A percentile compares a stretch with the other conserved stretches of the same genome.
Conservation (phyloP, 73 alveolate species). For the Paramecium biaurelia region DNA sequence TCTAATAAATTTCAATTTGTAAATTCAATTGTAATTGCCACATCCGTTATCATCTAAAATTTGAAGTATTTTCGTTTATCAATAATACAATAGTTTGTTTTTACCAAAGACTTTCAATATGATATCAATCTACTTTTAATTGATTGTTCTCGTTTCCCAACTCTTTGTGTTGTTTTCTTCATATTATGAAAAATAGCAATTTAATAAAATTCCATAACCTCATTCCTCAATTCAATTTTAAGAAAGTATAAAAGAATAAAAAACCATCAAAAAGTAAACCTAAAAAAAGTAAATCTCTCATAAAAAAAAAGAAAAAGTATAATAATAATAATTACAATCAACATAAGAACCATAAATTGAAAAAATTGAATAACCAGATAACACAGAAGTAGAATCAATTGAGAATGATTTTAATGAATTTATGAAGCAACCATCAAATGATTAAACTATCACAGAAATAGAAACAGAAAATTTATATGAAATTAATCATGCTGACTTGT, state of each 20-base stretch:
- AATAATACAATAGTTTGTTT: not conserved
- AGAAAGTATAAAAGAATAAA: not conserved
- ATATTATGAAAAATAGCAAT: not conserved
- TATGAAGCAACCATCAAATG: not conserved
- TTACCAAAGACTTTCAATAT: conserved; percentile 14
- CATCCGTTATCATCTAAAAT: conserved; percentile 40
- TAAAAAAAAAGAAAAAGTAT: not conserved
- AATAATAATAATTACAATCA: not conserved
- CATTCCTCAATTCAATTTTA: not conserved
- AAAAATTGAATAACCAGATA: not conserved
- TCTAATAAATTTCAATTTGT: not conserved
- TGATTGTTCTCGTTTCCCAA: not conserved
- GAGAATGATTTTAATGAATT: not conserved
- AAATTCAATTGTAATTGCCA: not conserved
- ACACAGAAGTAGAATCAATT: not conserved
- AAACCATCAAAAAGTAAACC: not conserved
- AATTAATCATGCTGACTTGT: not conserved
- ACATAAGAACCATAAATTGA: not conserved
- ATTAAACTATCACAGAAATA: not conserved
- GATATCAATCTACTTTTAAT: not conserved
- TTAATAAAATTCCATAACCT: not conserved
- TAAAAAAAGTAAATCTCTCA: not conserved
- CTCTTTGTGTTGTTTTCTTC: not conserved
- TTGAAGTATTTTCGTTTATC: not conserved
- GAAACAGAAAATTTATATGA: not conserved